Evolutionary conservation across 2,329 filamentous ascomycete species (phyloP).

Genomic region (Calonectria hongkongensis): DNA sequence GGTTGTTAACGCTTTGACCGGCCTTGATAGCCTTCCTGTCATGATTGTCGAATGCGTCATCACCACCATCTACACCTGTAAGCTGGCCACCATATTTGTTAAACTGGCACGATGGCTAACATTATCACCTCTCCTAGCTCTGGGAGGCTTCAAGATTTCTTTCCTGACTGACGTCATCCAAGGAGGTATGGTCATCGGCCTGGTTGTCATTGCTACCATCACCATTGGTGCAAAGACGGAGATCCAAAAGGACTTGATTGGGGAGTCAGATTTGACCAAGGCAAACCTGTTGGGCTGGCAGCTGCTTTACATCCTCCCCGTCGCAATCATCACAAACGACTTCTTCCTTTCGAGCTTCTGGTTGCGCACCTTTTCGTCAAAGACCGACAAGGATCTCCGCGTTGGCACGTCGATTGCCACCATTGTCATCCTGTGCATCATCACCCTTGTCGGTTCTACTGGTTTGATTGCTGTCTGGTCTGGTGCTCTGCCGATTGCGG

Average conservation of each 20-base stretch:
- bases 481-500: constrained; percentile 78
- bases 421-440: constrained; percentile 78
- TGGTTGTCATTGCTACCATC: constrained; percentile 85
- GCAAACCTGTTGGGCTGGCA: constrained; percentile 87
- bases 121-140: constrained; percentile 67
- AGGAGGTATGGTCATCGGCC: constrained; percentile 83
- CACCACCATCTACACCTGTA: constrained; percentile 90
- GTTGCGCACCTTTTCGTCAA: constrained; percentile 88
- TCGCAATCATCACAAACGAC: constrained; percentile 88
- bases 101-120: not conserved
- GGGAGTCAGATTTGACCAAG: constrained; percentile 81
- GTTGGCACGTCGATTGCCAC: constrained; percentile 83
- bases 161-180: constrained; percentile 91
- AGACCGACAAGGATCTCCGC: constrained; percentile 85
- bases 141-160: constrained; percentile 89
- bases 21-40: constrained; percentile 82
- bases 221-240: constrained; percentile 85
- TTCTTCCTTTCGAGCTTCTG: constrained; percentile 91
- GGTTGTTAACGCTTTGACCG: constrained; percentile 84
- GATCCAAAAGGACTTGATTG: constrained; percentile 81
- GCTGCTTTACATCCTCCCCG: constrained; percentile 87
- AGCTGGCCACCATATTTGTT: constrained; percentile 45
- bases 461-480: constrained; percentile 88
- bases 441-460: constrained; percentile 82
- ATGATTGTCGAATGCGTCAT: constrained; percentile 86